Evolutionary conservation across 2,329 filamentous ascomycete species (phyloP), one percentile per base, ranked within the genome.

Genomic region (Colletotrichum sp.): DNA sequence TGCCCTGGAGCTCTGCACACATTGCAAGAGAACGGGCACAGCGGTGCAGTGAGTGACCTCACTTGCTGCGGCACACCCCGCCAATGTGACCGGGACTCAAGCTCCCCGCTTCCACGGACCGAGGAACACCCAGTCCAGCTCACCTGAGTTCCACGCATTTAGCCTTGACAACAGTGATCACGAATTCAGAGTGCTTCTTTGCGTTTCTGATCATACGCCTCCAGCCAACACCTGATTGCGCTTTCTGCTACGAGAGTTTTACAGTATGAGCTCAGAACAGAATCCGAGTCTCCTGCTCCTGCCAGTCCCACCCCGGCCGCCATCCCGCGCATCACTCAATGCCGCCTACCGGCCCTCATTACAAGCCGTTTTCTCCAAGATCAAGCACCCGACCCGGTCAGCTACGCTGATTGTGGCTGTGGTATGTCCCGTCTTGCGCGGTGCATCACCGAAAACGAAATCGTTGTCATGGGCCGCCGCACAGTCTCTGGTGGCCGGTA

Each of bases 401-500:
- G 78, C 85, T 3, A 84, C 82, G 1, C 86, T 92, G 6, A 83
- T 89, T 80, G 80, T 90, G 83, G 94, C 92, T 3, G 83, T 98
- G 49, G 89, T 90, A 3, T 90, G 90, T 64, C 91, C 93, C 3
- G 87, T 93, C 68, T 88, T 96, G 15, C 85, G 88, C 63, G 89
- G 90, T 24, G 85, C 85, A 36, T 86, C 87, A 28, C 85, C 86
- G 26, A 76, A 85, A 34, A 87, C 90, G 62, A 89, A 90, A 79
- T 87, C 89, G 28, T 86, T 91, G 62, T 87, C 91, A 21, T 98
- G 96, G 90, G 82, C 88, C 39, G 85, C 89, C n/a, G 90, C 93
- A 0, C 95, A 98, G 84, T 88, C 90, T n/a, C 88, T 96, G 7
- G 86, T 98, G 26, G 94, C 94, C 4, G 91, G 91, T 30, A 82